A percentile compares a stretch with the other conserved stretches of the same genome.
Conservation (phyloP, 208 protist genomes). For the Acanthamoeba lenticulata region DNA sequence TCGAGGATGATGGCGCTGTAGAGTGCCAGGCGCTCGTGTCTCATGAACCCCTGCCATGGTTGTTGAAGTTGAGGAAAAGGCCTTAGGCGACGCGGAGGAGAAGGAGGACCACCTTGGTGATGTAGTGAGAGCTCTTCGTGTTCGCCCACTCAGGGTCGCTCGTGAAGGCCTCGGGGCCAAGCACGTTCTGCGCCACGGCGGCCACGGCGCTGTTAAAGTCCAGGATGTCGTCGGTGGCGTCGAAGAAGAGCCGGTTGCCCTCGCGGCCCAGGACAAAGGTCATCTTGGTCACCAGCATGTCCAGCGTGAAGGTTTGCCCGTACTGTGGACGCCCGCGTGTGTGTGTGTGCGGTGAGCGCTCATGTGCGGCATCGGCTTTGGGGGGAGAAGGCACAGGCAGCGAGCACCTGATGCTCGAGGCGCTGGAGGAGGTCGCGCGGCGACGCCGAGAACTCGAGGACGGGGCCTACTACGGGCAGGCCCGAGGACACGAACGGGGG, state of each 20-base stretch:
- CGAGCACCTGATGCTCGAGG: background rate
- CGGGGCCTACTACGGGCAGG: background rate
- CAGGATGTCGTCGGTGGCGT: conserved; percentile 28
- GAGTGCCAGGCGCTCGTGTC: background rate
- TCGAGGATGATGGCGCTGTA: background rate
- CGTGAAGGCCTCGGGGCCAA: background rate
- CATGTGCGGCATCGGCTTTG: too few species aligned
- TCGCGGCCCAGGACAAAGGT: conserved; percentile 1
- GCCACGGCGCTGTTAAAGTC: background rate
- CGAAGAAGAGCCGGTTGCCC: conserved; percentile 40
- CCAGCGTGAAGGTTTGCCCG: conserved; percentile 43
- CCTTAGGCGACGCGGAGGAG: too few species aligned
- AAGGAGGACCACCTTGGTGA: background rate
- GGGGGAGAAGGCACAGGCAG: too few species aligned
- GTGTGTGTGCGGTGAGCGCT: background rate
- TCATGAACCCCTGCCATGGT: background rate
- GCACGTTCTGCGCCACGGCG: background rate
- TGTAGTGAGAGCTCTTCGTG: background rate
- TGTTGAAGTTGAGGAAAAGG: too few species aligned
- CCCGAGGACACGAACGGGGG: background rate
- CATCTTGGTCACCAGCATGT: conserved; percentile 15
- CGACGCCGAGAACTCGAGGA: background rate
- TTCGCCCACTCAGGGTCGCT: background rate
- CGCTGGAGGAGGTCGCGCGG: background rate
- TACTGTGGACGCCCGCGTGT: background rate